Conservation (phyloP, 116 monocot genomes). For the Posidonia oceanica region DNA sequence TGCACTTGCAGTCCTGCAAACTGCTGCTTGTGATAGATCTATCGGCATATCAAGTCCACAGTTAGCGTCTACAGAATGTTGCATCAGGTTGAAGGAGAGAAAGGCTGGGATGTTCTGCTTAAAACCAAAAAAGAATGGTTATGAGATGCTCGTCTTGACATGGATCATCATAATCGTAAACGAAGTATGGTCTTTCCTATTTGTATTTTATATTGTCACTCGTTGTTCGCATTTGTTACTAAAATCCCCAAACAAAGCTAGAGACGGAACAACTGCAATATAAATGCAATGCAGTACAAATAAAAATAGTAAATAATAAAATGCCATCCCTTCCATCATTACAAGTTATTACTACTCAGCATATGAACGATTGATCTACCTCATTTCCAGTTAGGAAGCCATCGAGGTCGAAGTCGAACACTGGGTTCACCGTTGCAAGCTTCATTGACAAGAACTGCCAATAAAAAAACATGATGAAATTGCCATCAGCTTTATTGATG, state of each 20-base stretch:
- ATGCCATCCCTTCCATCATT: neutral
- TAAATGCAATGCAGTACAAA: too few relatives aligned
- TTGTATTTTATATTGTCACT: too few relatives aligned
- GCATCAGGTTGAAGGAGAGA: neutral
- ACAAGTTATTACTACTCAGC: neutral
- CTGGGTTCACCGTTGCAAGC: conserved; percentile 7
- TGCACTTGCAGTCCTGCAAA: neutral
- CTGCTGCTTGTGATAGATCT: neutral
- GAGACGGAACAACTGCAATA: too few relatives aligned
- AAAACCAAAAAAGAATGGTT: neutral
- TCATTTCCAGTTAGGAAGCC: neutral
- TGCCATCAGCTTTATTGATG: neutral
- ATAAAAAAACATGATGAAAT: neutral
- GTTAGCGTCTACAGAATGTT: neutral
- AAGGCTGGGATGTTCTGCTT: neutral
- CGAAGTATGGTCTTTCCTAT: too few relatives aligned
- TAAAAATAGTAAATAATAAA: neutral
- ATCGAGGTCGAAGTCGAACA: neutral
- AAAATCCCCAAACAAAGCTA: too few relatives aligned
- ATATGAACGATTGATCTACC: neutral
- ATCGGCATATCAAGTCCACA: neutral
- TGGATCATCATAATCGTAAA: too few relatives aligned
- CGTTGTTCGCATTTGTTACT: too few relatives aligned
- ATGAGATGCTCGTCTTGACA: neutral
- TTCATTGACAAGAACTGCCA: conserved; percentile 14